Base-by-base conservation (phyloP, 2,329 filamentous ascomycete species). In the Xylariaceae sp. region DNA sequence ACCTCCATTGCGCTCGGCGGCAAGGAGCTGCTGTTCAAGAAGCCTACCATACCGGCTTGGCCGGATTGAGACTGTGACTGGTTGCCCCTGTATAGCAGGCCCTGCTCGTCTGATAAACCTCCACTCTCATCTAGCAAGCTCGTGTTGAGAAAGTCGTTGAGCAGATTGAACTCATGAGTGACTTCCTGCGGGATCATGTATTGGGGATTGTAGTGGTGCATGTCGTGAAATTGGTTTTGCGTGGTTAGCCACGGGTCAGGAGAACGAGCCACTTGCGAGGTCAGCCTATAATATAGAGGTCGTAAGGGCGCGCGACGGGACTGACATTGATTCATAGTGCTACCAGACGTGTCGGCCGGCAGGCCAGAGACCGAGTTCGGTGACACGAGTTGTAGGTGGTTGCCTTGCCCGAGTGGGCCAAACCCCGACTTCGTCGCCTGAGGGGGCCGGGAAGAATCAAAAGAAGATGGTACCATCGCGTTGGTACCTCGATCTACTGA, bases 161-260 rank as follows among this genome's bases (percentile, higher is more conserved):
- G 83, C 48, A 97, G 77, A 69, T 96, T 96, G 71, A 96, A 96
- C 76, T 99, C 94, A 74, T 94, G 94, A 57, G 88, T 92, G 64
- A 96, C 89, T 73, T 99, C 94, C 59, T 91, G 89, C 47, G 78
- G 75, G 74, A 96, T 95, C 87, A 96, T 92, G 76, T 94, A 97
- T 67, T 89, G 94, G 55, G 89, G 88, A 73, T 96, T 90, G 68
- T 92, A 90, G 69, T 85, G 89, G 74, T 94, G 90, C 86, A 96
- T 94, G 72, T 96, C 91, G 76, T 95, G 87, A 71, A 89, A 94
- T 67, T 89, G 88, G 69, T 86, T 94, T 67, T 90, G 88, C 55
- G 85, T 82, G 62, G 78, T 80, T 68, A 91, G 79, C 86, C 89
- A 92, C 68, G 91, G 88, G 75, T 89, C 89, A 59, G 82, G 80